Base-by-base conservation (phyloP, 2,329 filamentous ascomycete species). In the Raffaelea deltoideospora region DNA sequence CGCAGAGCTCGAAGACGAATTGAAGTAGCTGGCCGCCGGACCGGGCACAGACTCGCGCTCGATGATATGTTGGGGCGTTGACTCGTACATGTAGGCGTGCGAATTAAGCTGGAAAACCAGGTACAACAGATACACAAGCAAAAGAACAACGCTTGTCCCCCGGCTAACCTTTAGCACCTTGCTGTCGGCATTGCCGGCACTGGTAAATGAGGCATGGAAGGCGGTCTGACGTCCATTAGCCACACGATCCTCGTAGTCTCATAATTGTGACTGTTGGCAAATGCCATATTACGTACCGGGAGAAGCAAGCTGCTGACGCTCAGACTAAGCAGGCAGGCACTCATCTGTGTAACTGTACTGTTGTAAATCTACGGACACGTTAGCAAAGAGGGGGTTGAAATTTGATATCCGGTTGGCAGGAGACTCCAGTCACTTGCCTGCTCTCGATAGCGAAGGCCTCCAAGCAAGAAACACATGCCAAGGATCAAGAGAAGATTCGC, bases 101-200 rank as follows among this genome's bases (percentile, higher is more conserved):
- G 79, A 75, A 47, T 76, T 79, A 34, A 88, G 67, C 54, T 87
- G 81, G 54, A 87, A 85, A 44, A 78, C 59, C 5, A 88, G 70
- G 46, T 87, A 88, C 36, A 76, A 67, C 17, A 64, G 67, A 51
- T 88, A 88, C 14, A 84, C 74, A 21, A 81, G 52, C 2, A 88
- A 60, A 2, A 87, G 65, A 31, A 87, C 74, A 30, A 88, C 67
- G 48, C 80, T 82, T 2, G 81, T 85, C 37, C 80, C 79, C 35
- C 82, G 74, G 53, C 80, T 86, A 49, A 88, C 76, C 49, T 79
- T 69, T 31, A 88, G 55, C 0, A 80, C 80, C 31, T 72, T 65
- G 3, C 50, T 54, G 39, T 79, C 69, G 5, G 77, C 76, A n/a
- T 63, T 58, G 1, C 54, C 51, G 9, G 58, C 58, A 43, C 69